A percentile compares a stretch with the other conserved stretches of the same genome.
These are phyloP conservation scores for Eimeria mitis DNA, from an alignment of 169 alveolate species.

Conservation along the genomic window DNA sequence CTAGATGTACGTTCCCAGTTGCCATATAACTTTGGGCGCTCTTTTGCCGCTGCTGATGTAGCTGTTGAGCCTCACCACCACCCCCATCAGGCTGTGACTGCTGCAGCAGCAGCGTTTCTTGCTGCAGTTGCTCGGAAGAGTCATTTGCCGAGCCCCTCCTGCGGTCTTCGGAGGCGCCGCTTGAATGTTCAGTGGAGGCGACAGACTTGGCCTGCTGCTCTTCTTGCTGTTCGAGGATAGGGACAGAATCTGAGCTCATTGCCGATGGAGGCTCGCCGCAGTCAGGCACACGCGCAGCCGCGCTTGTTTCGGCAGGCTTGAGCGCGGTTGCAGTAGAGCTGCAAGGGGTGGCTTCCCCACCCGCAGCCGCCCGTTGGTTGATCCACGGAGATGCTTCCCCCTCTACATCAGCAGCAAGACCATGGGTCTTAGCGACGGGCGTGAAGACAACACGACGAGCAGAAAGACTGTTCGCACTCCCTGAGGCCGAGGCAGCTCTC, in stretches of 20 bases:
- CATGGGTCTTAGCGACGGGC: background rate
- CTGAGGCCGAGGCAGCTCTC: slow-evolving; percentile 33
- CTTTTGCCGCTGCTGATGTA: background rate
- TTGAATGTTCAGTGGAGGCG: background rate
- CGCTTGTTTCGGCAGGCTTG: slow-evolving; percentile 2
- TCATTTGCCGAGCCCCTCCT: background rate
- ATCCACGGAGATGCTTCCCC: background rate
- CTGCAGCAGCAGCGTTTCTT: background rate
- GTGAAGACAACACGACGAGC: slow-evolving; percentile 58
- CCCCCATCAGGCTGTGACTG: background rate
- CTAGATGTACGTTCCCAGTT: background rate
- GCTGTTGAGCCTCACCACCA: background rate
- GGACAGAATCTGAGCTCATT: background rate
- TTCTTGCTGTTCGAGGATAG: slow-evolving; percentile 18
- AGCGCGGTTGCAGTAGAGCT: background rate
- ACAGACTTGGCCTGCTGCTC: background rate
- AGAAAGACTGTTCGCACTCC: slow-evolving; percentile 22
- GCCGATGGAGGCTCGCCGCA: background rate
- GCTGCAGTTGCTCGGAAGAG: slow-evolving; percentile 2
- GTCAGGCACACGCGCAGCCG: background rate
- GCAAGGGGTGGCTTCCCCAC: background rate
- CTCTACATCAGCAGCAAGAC: background rate
- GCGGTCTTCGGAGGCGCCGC: background rate
- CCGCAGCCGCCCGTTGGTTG: slow-evolving; percentile 12
- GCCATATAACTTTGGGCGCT: background rate